phyloP scores from a whole-genome alignment of 2,329 filamentous ascomycete genomes.

The Chaetomiaceae sp. region DNA sequence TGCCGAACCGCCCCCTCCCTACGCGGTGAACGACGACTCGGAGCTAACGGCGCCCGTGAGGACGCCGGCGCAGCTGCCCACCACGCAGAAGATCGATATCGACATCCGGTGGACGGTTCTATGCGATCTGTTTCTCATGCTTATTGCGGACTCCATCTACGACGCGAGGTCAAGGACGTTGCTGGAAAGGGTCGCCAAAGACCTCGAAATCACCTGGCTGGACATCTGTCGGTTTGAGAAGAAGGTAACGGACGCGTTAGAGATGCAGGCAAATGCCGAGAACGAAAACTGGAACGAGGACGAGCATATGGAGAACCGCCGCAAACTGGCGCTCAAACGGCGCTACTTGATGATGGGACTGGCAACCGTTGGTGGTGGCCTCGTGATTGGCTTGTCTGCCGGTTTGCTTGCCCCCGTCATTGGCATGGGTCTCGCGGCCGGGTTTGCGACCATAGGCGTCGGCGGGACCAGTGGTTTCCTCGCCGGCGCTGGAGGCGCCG shows the following conservation, averaged over 20 bases:
- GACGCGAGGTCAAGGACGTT: conserved; percentile 81
- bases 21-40: conserved; percentile 59
- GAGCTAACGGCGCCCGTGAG: conserved; percentile 75
- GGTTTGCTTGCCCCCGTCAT: conserved; percentile 90
- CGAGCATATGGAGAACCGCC: conserved; percentile 80
- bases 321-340: conserved; percentile 73
- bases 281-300: conserved; percentile 98
- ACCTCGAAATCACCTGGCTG: conserved; percentile 77
- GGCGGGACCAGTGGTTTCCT: conserved; percentile 83
- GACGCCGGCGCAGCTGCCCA: conserved; percentile 75
- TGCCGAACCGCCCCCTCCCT: conserved; percentile 51
- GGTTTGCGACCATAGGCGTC: conserved; percentile 91
- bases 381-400: conserved; percentile 92
- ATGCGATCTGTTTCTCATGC: conserved; percentile 87
- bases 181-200: conserved; percentile 73
- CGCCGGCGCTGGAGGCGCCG: conserved; percentile 84
- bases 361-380: conserved; percentile 87
- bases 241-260: conserved; percentile 88
- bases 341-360: conserved; percentile 94
- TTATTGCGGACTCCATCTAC: conserved; percentile 95
- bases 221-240: conserved; percentile 98
- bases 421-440: conserved; percentile 85
- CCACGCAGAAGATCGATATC: conserved; percentile 81
- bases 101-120: conserved; percentile 95
- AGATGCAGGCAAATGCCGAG: conserved; percentile 92